These are phyloP conservation scores for Wickerhamomyces bovis DNA, from an alignment of 805 yeast genomes.

Conservation along the genomic window DNA sequence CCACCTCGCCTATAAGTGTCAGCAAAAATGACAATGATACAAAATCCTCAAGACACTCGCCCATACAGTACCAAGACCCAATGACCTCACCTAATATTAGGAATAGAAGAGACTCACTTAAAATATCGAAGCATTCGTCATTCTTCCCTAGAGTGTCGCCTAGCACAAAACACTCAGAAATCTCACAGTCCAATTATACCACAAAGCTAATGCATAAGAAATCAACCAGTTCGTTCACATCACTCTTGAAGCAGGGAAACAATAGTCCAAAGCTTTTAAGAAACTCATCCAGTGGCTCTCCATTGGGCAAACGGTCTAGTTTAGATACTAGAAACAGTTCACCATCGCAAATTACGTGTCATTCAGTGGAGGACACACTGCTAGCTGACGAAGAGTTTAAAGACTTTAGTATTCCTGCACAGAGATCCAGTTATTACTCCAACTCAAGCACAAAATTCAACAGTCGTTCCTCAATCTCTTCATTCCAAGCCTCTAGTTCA, in stretches of 20 bases:
- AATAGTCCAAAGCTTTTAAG: neutral
- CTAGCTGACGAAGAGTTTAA: slow-evolving; percentile 19
- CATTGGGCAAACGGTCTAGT: slow-evolving; percentile 1
- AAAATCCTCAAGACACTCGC: neutral
- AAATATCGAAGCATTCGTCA: no score
- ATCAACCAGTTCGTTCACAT: neutral
- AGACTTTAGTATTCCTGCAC: slow-evolving; percentile 11
- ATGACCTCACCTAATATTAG: neutral
- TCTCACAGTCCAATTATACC: neutral
- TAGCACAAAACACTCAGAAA: neutral
- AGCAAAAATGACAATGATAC: no score
- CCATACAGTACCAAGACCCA: neutral
- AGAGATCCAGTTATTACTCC: slow-evolving; percentile 5
- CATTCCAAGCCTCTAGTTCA: neutral
- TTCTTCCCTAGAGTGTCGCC: neutral
- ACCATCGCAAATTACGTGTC: slow-evolving; percentile 16
- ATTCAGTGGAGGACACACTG: slow-evolving; percentile 21
- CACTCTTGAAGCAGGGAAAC: neutral
- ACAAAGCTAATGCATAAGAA: neutral
- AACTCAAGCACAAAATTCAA: neutral
- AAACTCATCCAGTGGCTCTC: neutral
- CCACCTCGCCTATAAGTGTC: no score
- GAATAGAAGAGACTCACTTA: no score
- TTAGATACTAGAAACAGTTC: neutral
- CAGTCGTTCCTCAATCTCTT: neutral